phyloP scores from a whole-genome alignment of 2,329 filamentous ascomycete species.

The Fusarium secorum region DNA sequence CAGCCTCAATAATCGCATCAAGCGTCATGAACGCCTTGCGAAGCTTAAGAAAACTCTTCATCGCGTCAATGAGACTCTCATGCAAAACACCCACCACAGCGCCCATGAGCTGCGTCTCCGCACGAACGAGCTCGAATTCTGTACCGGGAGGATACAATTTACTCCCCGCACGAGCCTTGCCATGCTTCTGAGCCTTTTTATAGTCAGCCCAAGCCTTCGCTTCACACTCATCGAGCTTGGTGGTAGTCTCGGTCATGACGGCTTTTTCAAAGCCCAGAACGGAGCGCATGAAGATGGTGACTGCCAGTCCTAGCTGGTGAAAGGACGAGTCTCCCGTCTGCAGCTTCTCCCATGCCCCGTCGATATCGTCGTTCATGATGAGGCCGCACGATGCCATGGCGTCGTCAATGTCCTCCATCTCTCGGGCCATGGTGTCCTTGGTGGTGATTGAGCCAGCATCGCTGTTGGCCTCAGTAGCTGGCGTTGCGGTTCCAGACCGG shows the following conservation, averaged over 20 bases:
- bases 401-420: conserved; percentile 64
- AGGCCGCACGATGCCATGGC: conserved; percentile 71
- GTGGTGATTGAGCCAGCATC: conserved; percentile 38
- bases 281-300: conserved; percentile 85
- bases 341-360: conserved; percentile 78
- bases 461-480: conserved; percentile 42
- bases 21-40: conserved; percentile 87
- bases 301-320: conserved; percentile 82
- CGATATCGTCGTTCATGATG: conserved; percentile 91
- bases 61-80: conserved; percentile 88
- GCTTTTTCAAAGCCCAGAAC: conserved; percentile 92
- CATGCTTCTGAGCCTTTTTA: conserved; percentile 74
- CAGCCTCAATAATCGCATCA: conserved; percentile 78
- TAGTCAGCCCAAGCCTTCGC: conserved; percentile 78
- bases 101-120: conserved; percentile 87
- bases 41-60: conserved; percentile 92
- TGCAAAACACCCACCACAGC: conserved; percentile 90
- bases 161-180: conserved; percentile 46
- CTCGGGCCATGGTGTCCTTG: conserved; percentile 48
- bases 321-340: conserved; percentile 81
- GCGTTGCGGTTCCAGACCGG: conserved; percentile 50
- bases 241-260: conserved; percentile 82
- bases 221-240: conserved; percentile 78
- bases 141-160: conserved; percentile 80
- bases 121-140: conserved; percentile 85